Base-by-base conservation (phyloP, 805 yeast species). In the Candida nitratophila region DNA sequence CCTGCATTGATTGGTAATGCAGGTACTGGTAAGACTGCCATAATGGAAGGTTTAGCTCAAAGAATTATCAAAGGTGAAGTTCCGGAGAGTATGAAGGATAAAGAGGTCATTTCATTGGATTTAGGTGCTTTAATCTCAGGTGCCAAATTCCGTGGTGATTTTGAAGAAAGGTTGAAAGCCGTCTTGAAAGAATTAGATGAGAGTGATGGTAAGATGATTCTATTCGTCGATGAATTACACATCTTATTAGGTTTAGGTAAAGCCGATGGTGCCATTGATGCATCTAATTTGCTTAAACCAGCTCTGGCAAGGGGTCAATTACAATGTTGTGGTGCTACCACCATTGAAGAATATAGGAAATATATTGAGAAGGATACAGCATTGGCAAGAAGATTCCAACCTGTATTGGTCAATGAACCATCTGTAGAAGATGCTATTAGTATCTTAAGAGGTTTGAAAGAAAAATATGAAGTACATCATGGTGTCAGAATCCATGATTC, bases 321-420 rank as follows among this genome's bases (percentile, higher is more conserved):
- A 44, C 91, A 95, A 50, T 86, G 96, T 64, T 87, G 95, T 57
- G 96, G 97, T 48, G 99, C 99, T 1, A 91, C 99, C 1, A 91
- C 99, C 1, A 70, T 87, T 41, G 97, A 91, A 50, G 99, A 91
- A 61, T 91, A 86, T 66, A 69, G 90, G 45, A 89, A 88, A 60
- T 87, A 89, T 55, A 91, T 91, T 51, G 98, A 91, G 65, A 91
- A 91, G 60, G 99, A 91, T 57, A 95, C 96, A 1, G 98, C 98
- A 1, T 71, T 91, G 48, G 91, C 97, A 1, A 78, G 99, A 68
- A 75, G 99, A 53, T 90, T 91, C 63, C 96, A 91, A 55, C 85
- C 96, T 1, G 95, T 91, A 27, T 57, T 77, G 46, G 82, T 91
- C 32, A 79, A 78, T 47, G 98, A 93, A 59, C 99, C 99, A 16